Conservation (phyloP, 208 protist genomes). For the Trypanosoma melophagium region DNA sequence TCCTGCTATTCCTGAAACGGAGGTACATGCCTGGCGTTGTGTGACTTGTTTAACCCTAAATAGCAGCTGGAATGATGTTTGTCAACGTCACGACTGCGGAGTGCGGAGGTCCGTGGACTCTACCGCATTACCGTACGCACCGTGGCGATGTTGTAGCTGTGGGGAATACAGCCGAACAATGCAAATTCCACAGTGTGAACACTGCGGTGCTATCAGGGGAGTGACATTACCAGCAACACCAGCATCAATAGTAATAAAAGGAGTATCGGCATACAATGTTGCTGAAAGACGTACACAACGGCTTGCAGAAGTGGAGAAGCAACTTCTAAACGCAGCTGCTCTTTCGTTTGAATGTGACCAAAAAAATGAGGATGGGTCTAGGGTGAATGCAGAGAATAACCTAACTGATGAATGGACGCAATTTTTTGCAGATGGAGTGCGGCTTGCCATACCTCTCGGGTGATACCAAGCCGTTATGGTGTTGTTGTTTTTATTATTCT, state of each 20-base stretch:
- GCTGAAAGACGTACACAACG: slow-evolving; percentile 14
- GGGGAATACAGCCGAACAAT: slow-evolving; percentile 36
- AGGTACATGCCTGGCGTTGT: slow-evolving; percentile 56
- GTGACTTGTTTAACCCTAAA: slow-evolving; percentile 31
- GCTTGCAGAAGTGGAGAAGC: slow-evolving; percentile 26
- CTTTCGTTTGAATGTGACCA: neutral
- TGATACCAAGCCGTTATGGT: neutral
- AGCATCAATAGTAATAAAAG: too few relatives aligned
- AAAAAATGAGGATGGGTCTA: neutral
- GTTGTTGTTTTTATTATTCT: neutral
- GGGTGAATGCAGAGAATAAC: neutral
- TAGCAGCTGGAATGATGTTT: slow-evolving; percentile 39
- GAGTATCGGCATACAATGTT: neutral
- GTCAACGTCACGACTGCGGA: slow-evolving; percentile 43
- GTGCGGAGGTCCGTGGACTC: slow-evolving; percentile 20
- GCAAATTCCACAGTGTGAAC: slow-evolving; percentile 33
- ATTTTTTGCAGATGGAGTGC: slow-evolving; percentile 1
- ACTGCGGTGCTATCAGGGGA: slow-evolving; percentile 29
- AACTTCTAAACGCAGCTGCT: slow-evolving; percentile 11
- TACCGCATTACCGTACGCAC: slow-evolving; percentile 33
- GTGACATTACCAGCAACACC: neutral
- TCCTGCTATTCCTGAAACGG: slow-evolving; percentile 32
- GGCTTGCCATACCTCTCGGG: slow-evolving; percentile 16
- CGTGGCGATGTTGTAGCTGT: slow-evolving; percentile 53
- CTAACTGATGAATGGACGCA: slow-evolving; percentile 14